Evolutionary conservation across 371 early-diverging fungal species (phyloP).

Genomic region (Actinomucor elegans): DNA sequence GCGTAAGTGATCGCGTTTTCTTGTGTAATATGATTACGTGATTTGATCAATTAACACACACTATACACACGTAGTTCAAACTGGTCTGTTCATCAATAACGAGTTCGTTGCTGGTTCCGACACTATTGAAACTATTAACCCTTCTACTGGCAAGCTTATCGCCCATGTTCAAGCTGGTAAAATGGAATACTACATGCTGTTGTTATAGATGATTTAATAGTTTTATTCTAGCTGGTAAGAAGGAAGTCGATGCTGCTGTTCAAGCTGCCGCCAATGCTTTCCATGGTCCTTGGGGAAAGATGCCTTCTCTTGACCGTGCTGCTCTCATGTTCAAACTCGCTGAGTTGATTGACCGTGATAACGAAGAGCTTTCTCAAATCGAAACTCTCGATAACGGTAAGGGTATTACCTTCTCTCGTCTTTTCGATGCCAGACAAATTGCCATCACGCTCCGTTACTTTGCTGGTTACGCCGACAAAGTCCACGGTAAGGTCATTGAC

Average conservation of each 20-base stretch:
- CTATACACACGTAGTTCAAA: conserved; percentile 33
- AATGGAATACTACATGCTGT: background rate
- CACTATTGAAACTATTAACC: conserved; percentile 52
- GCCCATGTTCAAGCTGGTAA: conserved; percentile 45
- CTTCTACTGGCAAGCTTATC: conserved; percentile 48
- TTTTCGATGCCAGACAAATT: conserved; percentile 57
- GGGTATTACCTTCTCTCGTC: conserved; percentile 41
- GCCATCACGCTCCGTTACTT: conserved; percentile 68
- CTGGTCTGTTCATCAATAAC: conserved; percentile 58
- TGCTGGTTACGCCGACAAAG: conserved; percentile 84
- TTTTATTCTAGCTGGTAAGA: conserved; percentile 33
- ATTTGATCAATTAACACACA: background rate
- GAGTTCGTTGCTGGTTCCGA: conserved; percentile 45
- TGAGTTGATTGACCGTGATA: conserved; percentile 41
- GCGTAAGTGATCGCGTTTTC: conserved; percentile 28
- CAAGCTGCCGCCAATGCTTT: conserved; percentile 51
- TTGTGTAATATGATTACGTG: background rate
- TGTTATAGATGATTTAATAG: background rate
- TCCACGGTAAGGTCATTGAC: conserved; percentile 56
- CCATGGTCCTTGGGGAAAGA: conserved; percentile 41
- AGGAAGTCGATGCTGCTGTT: conserved; percentile 51
- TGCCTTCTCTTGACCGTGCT: conserved; percentile 32
- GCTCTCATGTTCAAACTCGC: conserved; percentile 50
- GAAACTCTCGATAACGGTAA: conserved; percentile 54
- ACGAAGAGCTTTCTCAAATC: conserved; percentile 43